A percentile compares a stretch with the other conserved stretches of the same genome.
phyloP scores from a whole-genome alignment of 805 yeast genomes.

The Grigorovia transvaalensis region DNA sequence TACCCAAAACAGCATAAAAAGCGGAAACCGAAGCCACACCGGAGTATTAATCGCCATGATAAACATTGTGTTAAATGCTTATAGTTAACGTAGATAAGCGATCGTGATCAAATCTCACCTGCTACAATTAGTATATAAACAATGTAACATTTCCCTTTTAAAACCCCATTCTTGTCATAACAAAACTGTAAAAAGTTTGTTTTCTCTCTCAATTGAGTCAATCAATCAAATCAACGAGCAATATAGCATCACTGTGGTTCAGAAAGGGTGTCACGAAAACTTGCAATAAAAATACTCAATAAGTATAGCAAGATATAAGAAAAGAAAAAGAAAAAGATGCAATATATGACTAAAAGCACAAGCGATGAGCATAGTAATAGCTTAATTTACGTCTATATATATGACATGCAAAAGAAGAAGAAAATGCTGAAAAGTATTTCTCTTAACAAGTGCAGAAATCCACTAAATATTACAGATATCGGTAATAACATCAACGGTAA shows the following conservation, averaged over 20 bases:
- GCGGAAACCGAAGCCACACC: neutral
- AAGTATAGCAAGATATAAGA: neutral
- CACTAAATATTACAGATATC: neutral
- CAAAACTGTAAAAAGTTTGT: too few species aligned
- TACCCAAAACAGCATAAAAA: neutral
- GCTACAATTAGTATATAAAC: too few species aligned
- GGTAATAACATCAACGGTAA: neutral
- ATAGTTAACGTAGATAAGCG: too few species aligned
- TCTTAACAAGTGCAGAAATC: neutral
- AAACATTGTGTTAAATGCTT: neutral
- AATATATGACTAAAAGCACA: neutral
- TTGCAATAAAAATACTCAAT: too few species aligned
- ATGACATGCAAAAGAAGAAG: neutral
- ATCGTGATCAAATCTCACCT: too few species aligned
- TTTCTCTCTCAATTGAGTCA: neutral
- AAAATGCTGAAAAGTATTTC: neutral
- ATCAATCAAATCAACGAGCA: neutral
- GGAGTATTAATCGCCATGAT: neutral
- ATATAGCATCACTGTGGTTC: neutral
- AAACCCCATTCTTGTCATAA: too few species aligned
- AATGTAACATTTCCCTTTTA: too few species aligned
- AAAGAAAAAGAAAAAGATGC: neutral
- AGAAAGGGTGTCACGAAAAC: neutral
- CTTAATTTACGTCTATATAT: neutral
- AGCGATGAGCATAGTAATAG: neutral